Conservation (phyloP, 2,329 filamentous ascomycete genomes). For the Xylaria hypoxylon region DNA sequence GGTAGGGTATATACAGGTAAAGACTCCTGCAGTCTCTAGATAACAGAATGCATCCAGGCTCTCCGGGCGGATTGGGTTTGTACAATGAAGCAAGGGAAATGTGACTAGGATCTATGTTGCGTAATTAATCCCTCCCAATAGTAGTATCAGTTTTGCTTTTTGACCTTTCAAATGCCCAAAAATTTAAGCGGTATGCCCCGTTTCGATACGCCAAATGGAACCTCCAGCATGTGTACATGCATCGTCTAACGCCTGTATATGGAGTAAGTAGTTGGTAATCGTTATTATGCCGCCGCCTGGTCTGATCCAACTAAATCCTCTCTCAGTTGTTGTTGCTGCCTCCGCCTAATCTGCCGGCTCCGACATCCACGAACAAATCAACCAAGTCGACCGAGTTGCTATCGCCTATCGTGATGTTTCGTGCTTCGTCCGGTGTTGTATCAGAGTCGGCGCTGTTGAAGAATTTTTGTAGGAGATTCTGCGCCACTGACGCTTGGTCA, state of each 20-base stretch:
- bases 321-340: conserved; percentile 36
- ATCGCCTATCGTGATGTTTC: conserved; percentile 57
- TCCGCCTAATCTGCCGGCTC: conserved; percentile 43
- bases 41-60: conserved; percentile 25
- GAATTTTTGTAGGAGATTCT: conserved; percentile 65
- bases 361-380: conserved; percentile 57
- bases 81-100: conserved; percentile 33
- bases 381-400: conserved; percentile 64
- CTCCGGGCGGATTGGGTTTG: conserved; percentile 26
- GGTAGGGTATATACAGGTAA: conserved; percentile 19
- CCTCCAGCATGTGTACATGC: conserved; percentile 22
- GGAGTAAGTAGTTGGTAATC: conserved; percentile 19
- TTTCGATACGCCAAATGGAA: conserved; percentile 37
- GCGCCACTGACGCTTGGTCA: conserved; percentile 64
- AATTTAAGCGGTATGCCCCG: conserved; percentile 28
- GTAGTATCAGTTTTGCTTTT: conserved; percentile 27
- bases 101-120: conserved; percentile 9
- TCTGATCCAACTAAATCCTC: conserved; percentile 17
- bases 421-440: conserved; percentile 53
- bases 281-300: conserved; percentile 16
- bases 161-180: conserved; percentile 33
- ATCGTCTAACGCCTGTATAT: conserved; percentile 26
- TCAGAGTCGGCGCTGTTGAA: conserved; percentile 58
- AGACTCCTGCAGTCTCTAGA: conserved; percentile 16
- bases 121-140: conserved; percentile 1